These are phyloP conservation scores for Cercospora canescens DNA, from an alignment of 2,329 filamentous ascomycete species.

Conservation along the genomic window DNA sequence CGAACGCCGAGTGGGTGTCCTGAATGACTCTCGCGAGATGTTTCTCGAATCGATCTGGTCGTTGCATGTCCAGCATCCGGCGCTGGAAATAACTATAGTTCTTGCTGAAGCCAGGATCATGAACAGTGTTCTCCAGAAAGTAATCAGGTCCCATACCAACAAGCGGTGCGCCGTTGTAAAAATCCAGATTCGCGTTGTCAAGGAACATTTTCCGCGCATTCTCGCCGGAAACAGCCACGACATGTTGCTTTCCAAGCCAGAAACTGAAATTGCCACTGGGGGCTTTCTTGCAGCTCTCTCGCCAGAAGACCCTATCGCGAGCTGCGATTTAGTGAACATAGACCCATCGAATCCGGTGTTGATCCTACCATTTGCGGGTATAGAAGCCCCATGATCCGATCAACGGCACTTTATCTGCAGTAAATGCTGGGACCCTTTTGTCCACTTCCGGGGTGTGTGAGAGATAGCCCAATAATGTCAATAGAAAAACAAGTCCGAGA, in stretches of 20 bases:
- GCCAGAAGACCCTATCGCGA: slow-evolving; percentile 4
- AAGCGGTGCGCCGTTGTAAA: slow-evolving; percentile 11
- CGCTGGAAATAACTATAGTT: neutral
- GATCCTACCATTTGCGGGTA: neutral
- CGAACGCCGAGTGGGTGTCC: neutral
- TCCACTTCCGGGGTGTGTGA: too few species aligned
- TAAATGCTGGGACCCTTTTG: neutral
- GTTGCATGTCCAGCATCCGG: neutral
- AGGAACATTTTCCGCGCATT: slow-evolving; percentile 17
- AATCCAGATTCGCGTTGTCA: slow-evolving; percentile 12
- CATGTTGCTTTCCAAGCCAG: slow-evolving; percentile 16
- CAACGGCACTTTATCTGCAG: neutral
- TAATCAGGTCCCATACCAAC: too few species aligned
- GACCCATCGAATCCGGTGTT: too few species aligned
- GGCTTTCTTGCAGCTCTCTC: neutral
- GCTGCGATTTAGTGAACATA: too few species aligned
- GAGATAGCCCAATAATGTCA: too few species aligned
- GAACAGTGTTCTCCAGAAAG: too few species aligned
- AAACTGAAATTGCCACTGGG: slow-evolving; percentile 19
- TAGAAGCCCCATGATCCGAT: neutral
- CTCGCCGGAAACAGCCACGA: slow-evolving; percentile 13
- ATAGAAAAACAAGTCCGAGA: too few species aligned
- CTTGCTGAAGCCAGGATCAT: slow-evolving; percentile 13
- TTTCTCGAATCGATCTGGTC: neutral
- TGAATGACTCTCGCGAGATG: neutral